Base-by-base conservation (phyloP, 345 rosid species). In the Salix arbutifolia region DNA sequence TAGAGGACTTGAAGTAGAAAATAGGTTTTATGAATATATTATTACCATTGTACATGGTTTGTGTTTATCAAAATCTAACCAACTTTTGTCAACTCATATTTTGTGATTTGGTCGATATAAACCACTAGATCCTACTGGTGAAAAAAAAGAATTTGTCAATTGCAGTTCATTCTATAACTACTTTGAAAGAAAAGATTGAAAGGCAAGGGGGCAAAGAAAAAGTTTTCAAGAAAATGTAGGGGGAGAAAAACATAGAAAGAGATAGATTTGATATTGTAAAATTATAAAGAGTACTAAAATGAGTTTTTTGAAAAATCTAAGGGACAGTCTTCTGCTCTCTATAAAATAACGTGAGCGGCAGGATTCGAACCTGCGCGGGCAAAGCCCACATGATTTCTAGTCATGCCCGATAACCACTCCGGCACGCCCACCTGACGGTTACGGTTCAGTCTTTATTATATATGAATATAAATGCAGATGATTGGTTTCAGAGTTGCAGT, bases 361-460 rank as follows among this genome's bases (percentile, higher is more conserved):
- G 90, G 91, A 90, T 87, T 89, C 92, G 90, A 89, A 89, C 92
- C 92, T 89, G 92, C 90, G 91, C 91, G 91, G 88, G 94, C 94
- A 86, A 28, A 89, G 97, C 91, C 94, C 94, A 92, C 94, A 90
- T 92, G 92, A 92, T 90, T 92, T 92, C 94, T 92, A 90, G 97
- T 90, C 92, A 92, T 89, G 97, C 94, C 92, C 91, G 91, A 89
- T 90, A 92, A 92, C 97, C 94, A 90, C 94, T 92, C 92, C 92
- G 97, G 92, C 94, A 89, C 91, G 91, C 82, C 90, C 96, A 91
- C 62, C 0, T 58, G 4, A 2, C 23, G 3, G 17, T 13, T 11
- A 42, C 2, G 0, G 1, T 0, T 0, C 0, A 4, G 14, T 40
- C 0, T 40, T 40, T 2, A 0, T 10, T 11, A 0, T 42, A 11